These are phyloP conservation scores for Cladobotryum protrusum DNA, from an alignment of 2,329 filamentous ascomycete genomes.

Conservation along the genomic window DNA sequence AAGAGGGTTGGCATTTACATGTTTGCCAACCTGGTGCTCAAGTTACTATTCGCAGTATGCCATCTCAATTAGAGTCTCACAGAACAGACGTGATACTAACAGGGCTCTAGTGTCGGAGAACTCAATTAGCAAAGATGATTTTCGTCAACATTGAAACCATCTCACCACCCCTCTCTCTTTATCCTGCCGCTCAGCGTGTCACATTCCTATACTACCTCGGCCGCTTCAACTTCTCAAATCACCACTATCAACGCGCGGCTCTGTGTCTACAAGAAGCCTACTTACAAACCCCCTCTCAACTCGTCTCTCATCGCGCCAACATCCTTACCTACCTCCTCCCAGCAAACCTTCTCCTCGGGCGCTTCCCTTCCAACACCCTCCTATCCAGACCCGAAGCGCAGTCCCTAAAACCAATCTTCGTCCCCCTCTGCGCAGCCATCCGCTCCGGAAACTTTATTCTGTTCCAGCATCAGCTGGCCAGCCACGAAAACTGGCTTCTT, in stretches of 20 bases:
- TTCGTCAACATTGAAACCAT: constrained; percentile 82
- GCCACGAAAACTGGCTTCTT: constrained; percentile 66
- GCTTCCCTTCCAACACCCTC: constrained; percentile 65
- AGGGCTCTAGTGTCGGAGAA: constrained; percentile 64
- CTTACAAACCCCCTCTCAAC: constrained; percentile 54
- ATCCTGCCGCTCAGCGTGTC: constrained; percentile 79
- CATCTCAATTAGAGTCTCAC: not conserved
- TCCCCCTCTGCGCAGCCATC: constrained; percentile 67
- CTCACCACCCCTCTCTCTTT: constrained; percentile 73
- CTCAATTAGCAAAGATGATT: constrained; percentile 77
- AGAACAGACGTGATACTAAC: no score
- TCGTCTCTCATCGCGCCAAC: constrained; percentile 66
- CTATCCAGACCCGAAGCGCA: constrained; percentile 56
- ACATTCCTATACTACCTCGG: constrained; percentile 94
- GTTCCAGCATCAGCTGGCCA: constrained; percentile 64
- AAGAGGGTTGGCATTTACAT: constrained; percentile 86
- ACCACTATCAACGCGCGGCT: constrained; percentile 72
- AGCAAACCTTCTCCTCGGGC: constrained; percentile 75
- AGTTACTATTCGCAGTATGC: constrained; percentile 73
- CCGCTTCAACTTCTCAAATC: constrained; percentile 80
- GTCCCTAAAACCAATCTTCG: constrained; percentile 60
- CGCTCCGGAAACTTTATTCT: constrained; percentile 65
- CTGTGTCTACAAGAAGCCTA: constrained; percentile 75
- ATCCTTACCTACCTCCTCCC: constrained; percentile 82
- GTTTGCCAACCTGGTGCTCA: constrained; percentile 84